phyloP scores from a whole-genome alignment of 2,329 filamentous ascomycete species.

The Aspergillus tubingensis region DNA sequence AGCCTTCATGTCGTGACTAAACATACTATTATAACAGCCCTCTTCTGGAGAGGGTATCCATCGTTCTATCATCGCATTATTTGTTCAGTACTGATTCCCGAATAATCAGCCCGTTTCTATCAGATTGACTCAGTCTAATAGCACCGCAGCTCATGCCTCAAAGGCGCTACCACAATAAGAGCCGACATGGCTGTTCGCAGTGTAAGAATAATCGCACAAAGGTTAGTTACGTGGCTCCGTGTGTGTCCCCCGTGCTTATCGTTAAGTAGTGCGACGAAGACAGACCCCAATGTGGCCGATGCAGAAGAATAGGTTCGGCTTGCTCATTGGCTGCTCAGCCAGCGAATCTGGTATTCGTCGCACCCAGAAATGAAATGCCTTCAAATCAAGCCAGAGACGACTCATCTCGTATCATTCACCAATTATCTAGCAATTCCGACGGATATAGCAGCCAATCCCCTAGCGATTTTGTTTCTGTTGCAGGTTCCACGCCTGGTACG shows the following conservation, averaged over 20 bases:
- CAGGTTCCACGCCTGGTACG: not conserved
- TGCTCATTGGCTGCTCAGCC: not conserved
- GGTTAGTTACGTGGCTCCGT: not conserved
- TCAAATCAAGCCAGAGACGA: not conserved
- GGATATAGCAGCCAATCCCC: not conserved
- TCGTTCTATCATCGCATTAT: not conserved
- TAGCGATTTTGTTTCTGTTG: not conserved
- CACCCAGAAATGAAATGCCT: not conserved
- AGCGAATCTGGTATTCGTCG: not conserved
- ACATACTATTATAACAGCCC: not conserved
- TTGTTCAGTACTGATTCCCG: not conserved
- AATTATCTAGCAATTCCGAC: not conserved
- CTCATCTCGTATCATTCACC: not conserved
- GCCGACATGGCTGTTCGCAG: not conserved
- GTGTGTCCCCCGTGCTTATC: not conserved
- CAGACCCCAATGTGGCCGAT: not conserved
- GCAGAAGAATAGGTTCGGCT: not conserved
- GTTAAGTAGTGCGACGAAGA: not conserved
- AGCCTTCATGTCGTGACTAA: not conserved
- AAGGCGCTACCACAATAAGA: not conserved
- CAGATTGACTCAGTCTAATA: not conserved
- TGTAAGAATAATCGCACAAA: slow-evolving; percentile 2
- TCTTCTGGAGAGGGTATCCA: not conserved
- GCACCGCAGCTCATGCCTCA: not conserved
- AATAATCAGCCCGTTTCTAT: not conserved